Conservation (phyloP, 2,329 filamentous ascomycete genomes). For the Dothistroma septosporum region DNA sequence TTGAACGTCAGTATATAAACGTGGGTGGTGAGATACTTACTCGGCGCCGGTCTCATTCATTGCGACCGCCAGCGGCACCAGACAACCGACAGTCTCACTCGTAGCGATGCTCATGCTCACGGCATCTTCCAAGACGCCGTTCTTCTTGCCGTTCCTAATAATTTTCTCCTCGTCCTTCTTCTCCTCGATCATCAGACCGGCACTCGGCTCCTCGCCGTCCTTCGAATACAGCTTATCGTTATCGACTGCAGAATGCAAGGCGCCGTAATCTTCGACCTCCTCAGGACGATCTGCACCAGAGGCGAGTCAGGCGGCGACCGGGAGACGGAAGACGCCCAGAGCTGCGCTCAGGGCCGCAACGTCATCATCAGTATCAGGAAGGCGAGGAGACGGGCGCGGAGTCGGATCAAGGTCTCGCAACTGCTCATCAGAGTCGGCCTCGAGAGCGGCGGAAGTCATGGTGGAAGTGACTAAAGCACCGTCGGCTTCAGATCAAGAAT, state of each 20-base stretch:
- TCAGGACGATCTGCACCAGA: background rate
- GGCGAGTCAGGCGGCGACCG: no score
- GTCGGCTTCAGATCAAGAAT: no score
- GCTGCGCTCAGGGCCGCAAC: no score
- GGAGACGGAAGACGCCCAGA: no score
- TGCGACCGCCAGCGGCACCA: background rate
- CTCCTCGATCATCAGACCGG: background rate
- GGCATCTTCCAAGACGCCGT: background rate
- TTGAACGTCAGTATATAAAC: background rate
- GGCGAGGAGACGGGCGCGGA: background rate
- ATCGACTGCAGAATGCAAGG: background rate
- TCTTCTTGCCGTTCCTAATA: background rate
- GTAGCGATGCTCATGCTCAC: background rate
- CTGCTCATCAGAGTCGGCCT: background rate
- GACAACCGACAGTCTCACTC: background rate
- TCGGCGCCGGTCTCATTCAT: background rate
- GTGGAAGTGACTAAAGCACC: no score
- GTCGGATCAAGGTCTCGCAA: no score
- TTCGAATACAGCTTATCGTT: background rate
- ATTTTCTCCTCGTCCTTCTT: background rate
- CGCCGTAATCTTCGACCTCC: background rate
- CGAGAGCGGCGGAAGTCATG: no score
- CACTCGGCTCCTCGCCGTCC: background rate
- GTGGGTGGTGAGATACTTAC: background rate
- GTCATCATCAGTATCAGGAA: background rate